phyloP scores from a whole-genome alignment of 140 eudicot species.

The Flaveria floridana region DNA sequence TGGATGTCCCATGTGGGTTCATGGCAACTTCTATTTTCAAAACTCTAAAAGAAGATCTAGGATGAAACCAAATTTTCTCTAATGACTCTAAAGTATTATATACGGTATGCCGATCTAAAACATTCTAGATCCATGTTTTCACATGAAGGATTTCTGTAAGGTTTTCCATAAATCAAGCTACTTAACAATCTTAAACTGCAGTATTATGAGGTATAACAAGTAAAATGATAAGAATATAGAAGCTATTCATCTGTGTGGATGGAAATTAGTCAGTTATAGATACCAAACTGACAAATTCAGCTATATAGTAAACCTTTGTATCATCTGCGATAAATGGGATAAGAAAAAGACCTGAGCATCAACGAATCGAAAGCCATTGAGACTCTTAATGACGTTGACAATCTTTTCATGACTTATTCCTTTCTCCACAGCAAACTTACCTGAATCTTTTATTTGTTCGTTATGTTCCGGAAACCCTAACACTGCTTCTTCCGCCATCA shows the following conservation, averaged over 20 bases:
- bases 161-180: background rate
- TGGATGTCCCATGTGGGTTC: background rate
- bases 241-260: background rate
- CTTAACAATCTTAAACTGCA: background rate
- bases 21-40: background rate
- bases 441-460: slow-evolving; percentile 61
- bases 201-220: background rate
- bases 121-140: background rate
- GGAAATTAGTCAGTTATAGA: background rate
- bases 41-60: too few species aligned
- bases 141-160: background rate
- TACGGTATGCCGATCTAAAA: background rate
- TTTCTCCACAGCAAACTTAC: slow-evolving; percentile 51
- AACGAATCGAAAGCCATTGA: slow-evolving; percentile 59
- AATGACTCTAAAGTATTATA: background rate
- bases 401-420: slow-evolving; percentile 69
- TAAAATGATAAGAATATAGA: background rate
- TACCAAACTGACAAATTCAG: background rate
- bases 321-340: background rate
- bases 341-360: slow-evolving; percentile 54
- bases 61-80: background rate
- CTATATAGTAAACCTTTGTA: background rate
- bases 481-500: slow-evolving; percentile 82
- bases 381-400: slow-evolving; percentile 71
- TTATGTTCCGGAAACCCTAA: slow-evolving; percentile 55